A percentile compares a stretch with the other conserved stretches of the same genome.
These are phyloP conservation scores for Clitoria ternatea DNA, from an alignment of 306 rosid species.

Conservation along the genomic window DNA sequence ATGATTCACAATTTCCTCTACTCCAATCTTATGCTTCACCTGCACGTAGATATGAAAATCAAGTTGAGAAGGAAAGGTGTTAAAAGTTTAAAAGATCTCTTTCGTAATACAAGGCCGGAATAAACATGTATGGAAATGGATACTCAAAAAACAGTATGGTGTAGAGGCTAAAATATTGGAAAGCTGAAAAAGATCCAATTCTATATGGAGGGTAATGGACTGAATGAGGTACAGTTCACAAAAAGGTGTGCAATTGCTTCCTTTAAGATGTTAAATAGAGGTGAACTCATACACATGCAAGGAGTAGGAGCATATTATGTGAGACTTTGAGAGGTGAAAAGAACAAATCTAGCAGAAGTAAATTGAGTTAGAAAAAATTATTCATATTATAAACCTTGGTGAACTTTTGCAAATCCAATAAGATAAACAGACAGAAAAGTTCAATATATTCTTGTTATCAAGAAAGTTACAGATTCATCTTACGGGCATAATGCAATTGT, in stretches of 20 bases:
- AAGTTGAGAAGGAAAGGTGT: not conserved
- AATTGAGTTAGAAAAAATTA: not conserved
- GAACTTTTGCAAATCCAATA: not conserved
- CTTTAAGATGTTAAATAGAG: not conserved
- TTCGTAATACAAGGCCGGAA: not conserved
- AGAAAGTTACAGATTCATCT: not conserved
- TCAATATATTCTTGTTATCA: not conserved
- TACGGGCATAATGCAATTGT: not conserved
- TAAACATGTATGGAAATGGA: not conserved
- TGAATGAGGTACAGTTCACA: not conserved
- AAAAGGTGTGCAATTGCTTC: not conserved
- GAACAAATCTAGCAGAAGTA: not conserved
- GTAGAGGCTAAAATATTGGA: not conserved
- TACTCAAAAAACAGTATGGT: not conserved
- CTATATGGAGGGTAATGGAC: not conserved
- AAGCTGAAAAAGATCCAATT: not conserved
- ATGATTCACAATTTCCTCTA: conserved; percentile 71
- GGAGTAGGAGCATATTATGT: not conserved
- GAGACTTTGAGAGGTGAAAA: not conserved
- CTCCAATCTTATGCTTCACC: conserved; percentile 86
- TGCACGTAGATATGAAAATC: conserved; percentile 23
- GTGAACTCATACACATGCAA: not conserved
- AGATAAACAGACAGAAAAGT: not conserved
- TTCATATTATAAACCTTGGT: not conserved
- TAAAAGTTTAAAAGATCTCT: not conserved